A percentile compares a stretch with the other conserved stretches of the same genome.
phyloP scores from a whole-genome alignment of 1,139 yeast genomes.

The Geotrichum histeridarum region DNA sequence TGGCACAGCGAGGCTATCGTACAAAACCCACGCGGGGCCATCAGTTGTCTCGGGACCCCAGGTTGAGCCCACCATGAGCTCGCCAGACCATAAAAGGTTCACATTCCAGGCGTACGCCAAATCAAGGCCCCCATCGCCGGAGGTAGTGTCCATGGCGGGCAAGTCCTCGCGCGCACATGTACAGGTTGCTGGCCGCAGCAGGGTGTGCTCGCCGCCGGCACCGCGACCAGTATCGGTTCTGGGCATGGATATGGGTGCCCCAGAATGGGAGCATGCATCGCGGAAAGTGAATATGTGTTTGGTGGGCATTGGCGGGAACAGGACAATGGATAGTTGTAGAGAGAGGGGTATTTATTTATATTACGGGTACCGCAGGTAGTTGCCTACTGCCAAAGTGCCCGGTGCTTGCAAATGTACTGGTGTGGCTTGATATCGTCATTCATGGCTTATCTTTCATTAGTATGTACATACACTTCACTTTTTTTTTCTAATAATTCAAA shows the following conservation, averaged over 20 bases:
- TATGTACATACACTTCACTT: no score
- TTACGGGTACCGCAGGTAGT: slow-evolving; percentile 30
- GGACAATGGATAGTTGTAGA: slow-evolving; percentile 28
- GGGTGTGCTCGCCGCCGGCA: slow-evolving; percentile 6
- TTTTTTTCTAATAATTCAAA: neutral
- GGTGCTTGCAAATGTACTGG: neutral
- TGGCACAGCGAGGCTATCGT: slow-evolving; percentile 18
- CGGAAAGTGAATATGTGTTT: slow-evolving; percentile 35
- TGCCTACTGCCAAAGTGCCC: no score
- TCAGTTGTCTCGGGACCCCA: slow-evolving; percentile 14
- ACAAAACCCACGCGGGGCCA: slow-evolving; percentile 18
- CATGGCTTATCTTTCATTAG: neutral
- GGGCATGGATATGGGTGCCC: slow-evolving; percentile 28
- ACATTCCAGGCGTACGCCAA: slow-evolving; percentile 31
- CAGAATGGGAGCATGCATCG: slow-evolving; percentile 33
- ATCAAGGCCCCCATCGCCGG: slow-evolving; percentile 21
- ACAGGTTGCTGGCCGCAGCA: neutral
- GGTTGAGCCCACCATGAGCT: slow-evolving; percentile 8
- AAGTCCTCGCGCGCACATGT: slow-evolving; percentile 8
- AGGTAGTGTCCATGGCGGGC: slow-evolving; percentile 11
- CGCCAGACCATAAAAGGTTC: slow-evolving; percentile 23
- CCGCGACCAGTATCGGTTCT: slow-evolving; percentile 22
- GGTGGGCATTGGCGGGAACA: slow-evolving; percentile 35
- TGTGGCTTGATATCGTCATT: neutral
- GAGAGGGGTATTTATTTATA: slow-evolving; percentile 38